phyloP scores from a whole-genome alignment of 2,329 filamentous ascomycete genomes.

The Macrophomina phaseolina region DNA sequence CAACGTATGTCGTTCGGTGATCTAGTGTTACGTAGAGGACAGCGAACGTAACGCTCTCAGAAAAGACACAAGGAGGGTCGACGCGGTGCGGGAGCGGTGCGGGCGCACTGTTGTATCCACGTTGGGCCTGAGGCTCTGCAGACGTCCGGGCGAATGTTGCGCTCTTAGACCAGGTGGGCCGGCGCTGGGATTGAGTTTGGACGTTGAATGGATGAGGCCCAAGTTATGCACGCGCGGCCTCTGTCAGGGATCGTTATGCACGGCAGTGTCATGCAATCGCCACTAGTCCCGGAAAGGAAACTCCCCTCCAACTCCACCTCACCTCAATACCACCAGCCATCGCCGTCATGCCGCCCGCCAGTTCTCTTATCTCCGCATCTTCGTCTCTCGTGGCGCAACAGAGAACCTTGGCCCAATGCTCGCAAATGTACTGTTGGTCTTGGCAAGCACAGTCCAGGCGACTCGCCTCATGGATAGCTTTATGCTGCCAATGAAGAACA shows the following conservation, averaged over 20 bases:
- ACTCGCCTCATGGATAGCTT: not conserved
- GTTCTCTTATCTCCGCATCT: no score
- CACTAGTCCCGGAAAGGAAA: conserved; percentile 6
- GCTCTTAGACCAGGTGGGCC: conserved; percentile 5
- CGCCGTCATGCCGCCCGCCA: not conserved
- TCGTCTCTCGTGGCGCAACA: not conserved
- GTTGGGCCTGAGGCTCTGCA: conserved; percentile 17
- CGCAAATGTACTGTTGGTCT: not conserved
- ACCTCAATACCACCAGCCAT: conserved; percentile 14
- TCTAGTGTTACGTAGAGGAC: conserved; percentile 17
- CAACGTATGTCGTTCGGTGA: conserved; percentile 25
- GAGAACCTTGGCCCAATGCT: not conserved
- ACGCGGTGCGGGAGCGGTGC: not conserved
- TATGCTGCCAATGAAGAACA: not conserved
- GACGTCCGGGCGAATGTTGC: conserved; percentile 19
- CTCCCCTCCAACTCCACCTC: conserved; percentile 7
- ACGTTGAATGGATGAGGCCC: conserved; percentile 4
- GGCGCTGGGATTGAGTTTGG: conserved; percentile 1
- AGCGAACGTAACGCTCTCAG: not conserved
- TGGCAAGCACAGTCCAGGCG: not conserved
- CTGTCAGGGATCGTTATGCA: conserved; percentile 9
- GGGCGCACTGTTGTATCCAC: conserved; percentile 1
- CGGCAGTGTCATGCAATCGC: not conserved
- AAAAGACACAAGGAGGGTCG: not conserved
- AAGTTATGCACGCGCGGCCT: conserved; percentile 23